A percentile compares a stretch with the other conserved stretches of the same genome.
These are phyloP conservation scores for Botrytis pseudocinerea DNA, from an alignment of 2,329 filamentous ascomycete species.

Conservation along the genomic window DNA sequence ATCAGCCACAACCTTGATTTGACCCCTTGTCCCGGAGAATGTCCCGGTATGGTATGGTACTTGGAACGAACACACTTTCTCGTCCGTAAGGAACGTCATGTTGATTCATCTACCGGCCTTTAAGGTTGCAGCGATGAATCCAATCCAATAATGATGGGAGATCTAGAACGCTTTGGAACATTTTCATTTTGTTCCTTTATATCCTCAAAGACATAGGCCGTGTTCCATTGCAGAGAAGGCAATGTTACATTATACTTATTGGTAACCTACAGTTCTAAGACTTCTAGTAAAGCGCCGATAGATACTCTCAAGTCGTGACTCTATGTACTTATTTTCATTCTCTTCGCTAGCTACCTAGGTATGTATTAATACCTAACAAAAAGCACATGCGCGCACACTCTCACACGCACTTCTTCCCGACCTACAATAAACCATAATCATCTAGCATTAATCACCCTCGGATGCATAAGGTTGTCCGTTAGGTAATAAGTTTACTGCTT, in stretches of 20 bases:
- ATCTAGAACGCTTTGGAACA: constrained; percentile 1
- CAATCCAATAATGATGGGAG: background rate
- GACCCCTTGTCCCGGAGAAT: background rate
- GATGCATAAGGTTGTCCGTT: background rate
- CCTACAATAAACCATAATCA: background rate
- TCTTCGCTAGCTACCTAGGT: background rate
- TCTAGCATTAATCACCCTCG: background rate
- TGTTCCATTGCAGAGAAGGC: background rate
- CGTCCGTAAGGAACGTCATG: background rate
- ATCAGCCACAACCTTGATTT: constrained; percentile 16
- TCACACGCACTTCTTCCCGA: background rate
- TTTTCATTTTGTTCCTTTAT: background rate
- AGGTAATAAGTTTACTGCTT: background rate
- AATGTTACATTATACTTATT: background rate
- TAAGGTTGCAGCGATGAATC: background rate
- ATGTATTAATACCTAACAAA: background rate
- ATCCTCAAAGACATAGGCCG: background rate
- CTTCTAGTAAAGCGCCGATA: background rate
- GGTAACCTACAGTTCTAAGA: background rate
- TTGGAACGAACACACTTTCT: background rate
- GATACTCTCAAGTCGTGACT: background rate
- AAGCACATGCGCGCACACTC: background rate
- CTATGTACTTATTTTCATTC: background rate
- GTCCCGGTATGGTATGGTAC: background rate
- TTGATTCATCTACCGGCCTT: background rate